Base-by-base conservation (phyloP, 129 eudicot genomes). In the Gnaphalium uliginosum region DNA sequence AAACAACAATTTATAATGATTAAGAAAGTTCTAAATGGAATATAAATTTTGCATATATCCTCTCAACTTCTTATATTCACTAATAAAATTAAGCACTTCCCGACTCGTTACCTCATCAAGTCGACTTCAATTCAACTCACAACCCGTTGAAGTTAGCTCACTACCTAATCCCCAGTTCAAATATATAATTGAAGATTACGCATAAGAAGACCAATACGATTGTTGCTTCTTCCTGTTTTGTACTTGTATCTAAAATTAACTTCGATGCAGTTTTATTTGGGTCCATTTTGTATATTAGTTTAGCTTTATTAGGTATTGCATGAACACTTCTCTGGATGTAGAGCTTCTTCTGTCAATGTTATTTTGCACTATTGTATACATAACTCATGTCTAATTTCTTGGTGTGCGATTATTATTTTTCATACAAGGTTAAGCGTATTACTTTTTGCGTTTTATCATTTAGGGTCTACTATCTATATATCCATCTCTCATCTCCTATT, bases 401-500 rank as follows among this genome's bases (percentile, higher is more conserved):
- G 57, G 57, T n/a, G 57, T n/a, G 21, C 1, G 57, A 14, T 50
- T 50, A 50, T 50, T 50, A 17, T 50, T 10, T 50, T 4, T 4
- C 57, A 15, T 50, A 15, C 57, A 5, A 50, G 57, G 57, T 50
- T n/a, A 17, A 3, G 5, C 21, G 6, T 21, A 50, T 50, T 50
- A 17, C 6, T 50, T 50, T 14, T 17, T 17, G 6, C 57, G 4
- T 50, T n/a, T 1, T 50, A 14, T 50, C 17, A 17, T 14, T n/a
- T 50, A 50, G 19, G 21, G 21, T 14, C 19, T 50, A 14, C 21
- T 50, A 50, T 67, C 66, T 29, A 14, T 21, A 76, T 33, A 33
- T 66, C 56, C 19, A 17, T 68, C 65, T 41, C 76, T 71, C 56
- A 66, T 35, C 33, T 68, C n/a, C 18, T 30, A 8, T 54, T 19